Evolutionary conservation across 371 early-diverging fungal species (phyloP).

Genomic region (Phascolomyces articulosus): DNA sequence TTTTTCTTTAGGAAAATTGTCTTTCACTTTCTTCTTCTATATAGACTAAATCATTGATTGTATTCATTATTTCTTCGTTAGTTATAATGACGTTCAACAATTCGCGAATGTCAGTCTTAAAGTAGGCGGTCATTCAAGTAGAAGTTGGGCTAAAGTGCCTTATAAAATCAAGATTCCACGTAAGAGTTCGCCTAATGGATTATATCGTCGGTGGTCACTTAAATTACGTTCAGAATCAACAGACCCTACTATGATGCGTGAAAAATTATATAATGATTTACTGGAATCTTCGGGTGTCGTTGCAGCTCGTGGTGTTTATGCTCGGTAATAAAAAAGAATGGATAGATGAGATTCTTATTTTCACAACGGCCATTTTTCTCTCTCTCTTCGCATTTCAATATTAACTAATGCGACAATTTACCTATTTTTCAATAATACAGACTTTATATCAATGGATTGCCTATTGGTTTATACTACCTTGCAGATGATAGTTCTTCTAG

Average conservation of each 20-base stretch:
- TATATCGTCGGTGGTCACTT: constrained; percentile 33
- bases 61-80: not conserved
- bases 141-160: constrained; percentile 43
- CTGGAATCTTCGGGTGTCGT: constrained; percentile 39
- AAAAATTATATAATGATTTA: constrained; percentile 44
- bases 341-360: too few relatives aligned
- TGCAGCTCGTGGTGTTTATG: constrained; percentile 41
- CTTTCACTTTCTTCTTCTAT: too few relatives aligned
- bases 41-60: too few relatives aligned
- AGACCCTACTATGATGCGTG: constrained; percentile 49
- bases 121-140: constrained; percentile 42
- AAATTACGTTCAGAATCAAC: constrained; percentile 39
- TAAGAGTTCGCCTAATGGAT: constrained; percentile 18
- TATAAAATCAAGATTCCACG: constrained; percentile 37
- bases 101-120: constrained; percentile 37
- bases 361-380: too few relatives aligned
- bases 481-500: constrained; percentile 36
- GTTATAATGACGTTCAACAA: constrained; percentile 25
- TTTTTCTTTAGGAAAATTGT: too few relatives aligned
- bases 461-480: constrained; percentile 41
- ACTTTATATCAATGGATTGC: constrained; percentile 35
- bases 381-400: too few relatives aligned
- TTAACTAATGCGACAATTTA: not conserved
- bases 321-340: constrained; percentile 17
- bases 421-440: constrained; percentile 14